Evolutionary conservation across 169 alveolate genomes (phyloP).

Genomic region (Amoebophrya sp.): DNA sequence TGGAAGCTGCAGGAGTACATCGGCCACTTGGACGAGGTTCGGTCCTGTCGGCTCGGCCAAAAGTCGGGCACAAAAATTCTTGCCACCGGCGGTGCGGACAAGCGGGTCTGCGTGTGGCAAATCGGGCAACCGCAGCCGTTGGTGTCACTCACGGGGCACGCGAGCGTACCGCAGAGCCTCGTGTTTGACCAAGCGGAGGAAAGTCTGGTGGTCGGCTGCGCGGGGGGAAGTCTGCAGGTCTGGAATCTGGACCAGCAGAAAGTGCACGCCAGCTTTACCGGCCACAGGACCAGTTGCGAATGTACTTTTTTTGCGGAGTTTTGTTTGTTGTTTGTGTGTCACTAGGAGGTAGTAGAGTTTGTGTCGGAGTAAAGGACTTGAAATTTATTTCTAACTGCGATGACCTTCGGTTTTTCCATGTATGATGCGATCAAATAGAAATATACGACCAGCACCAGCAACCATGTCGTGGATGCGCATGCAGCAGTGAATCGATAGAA

Average conservation of each 20-base stretch:
- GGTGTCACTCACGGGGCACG: constrained; percentile 24
- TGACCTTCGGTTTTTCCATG: neutral
- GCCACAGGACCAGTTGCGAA: neutral
- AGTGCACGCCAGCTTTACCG: neutral
- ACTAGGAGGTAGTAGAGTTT: neutral
- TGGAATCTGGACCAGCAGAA: constrained; percentile 27
- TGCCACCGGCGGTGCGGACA: constrained; percentile 29
- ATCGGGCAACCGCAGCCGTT: neutral
- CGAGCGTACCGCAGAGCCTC: neutral
- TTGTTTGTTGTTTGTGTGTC: no score
- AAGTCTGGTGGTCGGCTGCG: constrained; percentile 29
- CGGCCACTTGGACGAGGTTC: neutral
- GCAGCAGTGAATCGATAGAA: no score
- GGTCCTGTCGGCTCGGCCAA: constrained; percentile 25
- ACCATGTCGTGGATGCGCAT: no score
- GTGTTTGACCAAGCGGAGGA: constrained; percentile 33
- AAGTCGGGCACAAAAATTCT: constrained; percentile 16
- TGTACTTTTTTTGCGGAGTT: neutral
- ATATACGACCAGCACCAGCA: no score
- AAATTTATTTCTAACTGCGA: neutral
- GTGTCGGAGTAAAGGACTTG: neutral
- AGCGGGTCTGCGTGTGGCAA: constrained; percentile 30
- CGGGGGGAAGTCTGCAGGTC: constrained; percentile 26
- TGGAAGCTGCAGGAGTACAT: neutral
- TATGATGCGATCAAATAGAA: no score